Conservation (phyloP, 192 early-diverging fungal genomes). For the Neocallimastix lanati region DNA sequence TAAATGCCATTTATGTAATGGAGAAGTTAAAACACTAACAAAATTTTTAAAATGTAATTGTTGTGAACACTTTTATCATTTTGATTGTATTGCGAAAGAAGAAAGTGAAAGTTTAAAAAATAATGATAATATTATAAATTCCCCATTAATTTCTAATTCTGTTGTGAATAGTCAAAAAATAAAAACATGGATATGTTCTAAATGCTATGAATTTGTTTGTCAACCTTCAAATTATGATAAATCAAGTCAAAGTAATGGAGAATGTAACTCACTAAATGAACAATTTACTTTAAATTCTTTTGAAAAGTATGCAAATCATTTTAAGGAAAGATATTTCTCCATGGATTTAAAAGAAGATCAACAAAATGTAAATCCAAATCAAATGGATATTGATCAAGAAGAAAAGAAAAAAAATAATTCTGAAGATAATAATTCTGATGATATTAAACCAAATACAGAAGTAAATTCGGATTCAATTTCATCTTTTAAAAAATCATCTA, state of each 20-base stretch:
- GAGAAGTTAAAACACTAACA: background rate
- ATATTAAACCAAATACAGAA: no score
- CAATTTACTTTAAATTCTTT: background rate
- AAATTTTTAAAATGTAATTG: background rate
- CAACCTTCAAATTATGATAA: background rate
- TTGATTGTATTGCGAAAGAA: background rate
- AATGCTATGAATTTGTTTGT: background rate
- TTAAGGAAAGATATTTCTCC: background rate
- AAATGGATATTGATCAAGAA: background rate
- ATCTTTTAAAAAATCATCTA: no score
- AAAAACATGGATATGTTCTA: background rate
- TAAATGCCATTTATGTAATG: background rate
- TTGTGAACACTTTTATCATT: background rate
- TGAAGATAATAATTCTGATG: no score
- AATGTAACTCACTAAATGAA: background rate
- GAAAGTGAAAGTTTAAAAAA: background rate
- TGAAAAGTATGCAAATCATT: background rate
- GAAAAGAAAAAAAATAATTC: no score
- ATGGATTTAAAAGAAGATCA: background rate
- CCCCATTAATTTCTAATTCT: background rate
- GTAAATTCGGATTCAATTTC: no score
- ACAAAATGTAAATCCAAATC: background rate
- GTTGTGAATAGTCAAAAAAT: background rate
- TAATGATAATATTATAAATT: background rate
- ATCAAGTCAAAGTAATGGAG: background rate